Evolutionary conservation across 495 filamentous ascomycete genomes (phyloP), one percentile per base, ranked within the genome.

Genomic region (Xylaria castorea): DNA sequence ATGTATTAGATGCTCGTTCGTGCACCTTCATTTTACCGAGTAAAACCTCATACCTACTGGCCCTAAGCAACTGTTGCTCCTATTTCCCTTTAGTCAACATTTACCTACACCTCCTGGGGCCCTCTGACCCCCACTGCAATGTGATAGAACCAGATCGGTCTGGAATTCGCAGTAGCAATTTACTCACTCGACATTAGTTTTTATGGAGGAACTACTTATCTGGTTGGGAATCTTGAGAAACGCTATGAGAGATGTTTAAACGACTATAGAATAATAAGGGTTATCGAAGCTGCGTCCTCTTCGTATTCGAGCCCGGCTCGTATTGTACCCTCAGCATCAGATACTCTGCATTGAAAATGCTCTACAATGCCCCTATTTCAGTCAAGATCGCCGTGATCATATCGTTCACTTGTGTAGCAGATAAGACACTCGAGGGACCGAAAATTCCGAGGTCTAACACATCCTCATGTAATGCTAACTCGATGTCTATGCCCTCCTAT

Each of bases 391-490:
- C 20, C 34, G 66, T 57, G 16, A 73, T 65, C 22, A 80, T 68
- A n/a, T 25, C 46, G 9, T 51, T 66, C 16, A 53, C 71, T 62
- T 72, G 66, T 3, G 70, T 32, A 1, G 73, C 46, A 0, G 76
- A 66, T 53, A 79, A 65, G 44, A 51, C 40, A 18, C 58, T 60
- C 14, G 74, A 66, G 42, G 84, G 81, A 20, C 74, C 76, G 69
- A 91, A 91, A 7, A 90, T 77, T 6, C 89, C 89, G 58, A 91
- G 80, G 64, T 87, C 85, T 76, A 90, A 77, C 0, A 62, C 66
- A 5, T 84, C 84, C 25, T 78, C 81, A 5, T 76, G 69, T 14
- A 90, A 64, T 12, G 84, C 81, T 34, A 83, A 83, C 74, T 91
- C 89, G 8, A 91, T 65, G 73, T 91, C 88, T 38, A 91, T 48